phyloP scores from a whole-genome alignment of 176 grass and related monocot species.

The Carex pumila region DNA sequence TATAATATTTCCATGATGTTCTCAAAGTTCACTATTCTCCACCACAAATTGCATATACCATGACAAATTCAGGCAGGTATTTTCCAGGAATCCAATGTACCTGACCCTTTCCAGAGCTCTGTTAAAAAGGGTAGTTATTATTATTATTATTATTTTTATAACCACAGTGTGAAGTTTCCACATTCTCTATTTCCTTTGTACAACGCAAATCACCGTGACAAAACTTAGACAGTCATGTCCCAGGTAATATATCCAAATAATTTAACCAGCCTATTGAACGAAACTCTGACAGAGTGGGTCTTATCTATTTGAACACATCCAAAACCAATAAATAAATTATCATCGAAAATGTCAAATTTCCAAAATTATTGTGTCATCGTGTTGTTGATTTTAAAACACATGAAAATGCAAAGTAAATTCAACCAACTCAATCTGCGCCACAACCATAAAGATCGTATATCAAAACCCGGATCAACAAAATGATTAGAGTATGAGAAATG shows the following conservation, averaged over 20 bases:
- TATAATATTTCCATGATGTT: neutral
- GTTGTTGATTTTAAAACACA: neutral
- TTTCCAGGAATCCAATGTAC: neutral
- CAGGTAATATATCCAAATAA: neutral
- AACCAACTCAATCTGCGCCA: neutral
- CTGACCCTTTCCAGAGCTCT: neutral
- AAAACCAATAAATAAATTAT: neutral
- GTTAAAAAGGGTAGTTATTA: neutral
- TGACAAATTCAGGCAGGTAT: neutral
- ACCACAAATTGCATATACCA: neutral
- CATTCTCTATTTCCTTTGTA: neutral
- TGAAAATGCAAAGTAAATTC: neutral
- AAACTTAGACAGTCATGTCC: neutral
- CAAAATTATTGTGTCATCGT: neutral
- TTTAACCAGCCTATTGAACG: neutral
- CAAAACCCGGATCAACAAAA: neutral
- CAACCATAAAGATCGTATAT: neutral
- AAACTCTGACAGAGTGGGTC: neutral
- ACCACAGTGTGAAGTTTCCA: neutral
- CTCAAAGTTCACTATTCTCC: neutral
- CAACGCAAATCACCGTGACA: neutral
- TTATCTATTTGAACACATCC: neutral
- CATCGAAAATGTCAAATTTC: neutral
- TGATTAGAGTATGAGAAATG: neutral
- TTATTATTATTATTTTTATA: neutral